Conservation (phyloP, 2,329 filamentous ascomycete species). For the Colletotrichum filicis region DNA sequence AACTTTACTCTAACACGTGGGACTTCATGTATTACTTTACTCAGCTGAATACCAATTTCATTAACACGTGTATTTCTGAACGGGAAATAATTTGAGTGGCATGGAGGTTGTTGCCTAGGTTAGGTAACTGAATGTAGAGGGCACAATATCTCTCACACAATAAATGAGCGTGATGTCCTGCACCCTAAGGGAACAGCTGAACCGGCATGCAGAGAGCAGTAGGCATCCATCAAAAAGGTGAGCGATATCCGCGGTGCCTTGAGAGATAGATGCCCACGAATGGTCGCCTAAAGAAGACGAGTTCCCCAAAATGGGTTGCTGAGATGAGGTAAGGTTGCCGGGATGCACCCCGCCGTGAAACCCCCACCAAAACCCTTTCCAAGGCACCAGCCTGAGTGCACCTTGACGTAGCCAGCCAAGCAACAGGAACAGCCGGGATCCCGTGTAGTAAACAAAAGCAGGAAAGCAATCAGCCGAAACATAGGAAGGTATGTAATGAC, state of each 20-base stretch:
- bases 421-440: slow-evolving; percentile 15
- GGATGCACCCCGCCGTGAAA: slow-evolving; percentile 26
- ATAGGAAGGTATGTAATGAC: background rate
- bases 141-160: background rate
- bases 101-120: too few relatives aligned
- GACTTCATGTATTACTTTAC: background rate
- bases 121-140: background rate
- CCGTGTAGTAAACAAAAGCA: slow-evolving; percentile 34
- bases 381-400: slow-evolving; percentile 23
- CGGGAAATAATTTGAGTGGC: too few relatives aligned
- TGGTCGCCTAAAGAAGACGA: background rate
- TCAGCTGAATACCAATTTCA: background rate
- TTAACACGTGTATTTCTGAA: background rate
- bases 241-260: background rate
- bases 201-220: background rate
- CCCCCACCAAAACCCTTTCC: slow-evolving; percentile 21
- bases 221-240: background rate
- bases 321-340: slow-evolving; percentile 24
- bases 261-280: background rate
- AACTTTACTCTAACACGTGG: background rate
- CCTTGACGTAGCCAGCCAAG: slow-evolving; percentile 32
- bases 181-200: too few relatives aligned
- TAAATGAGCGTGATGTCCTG: too few relatives aligned
- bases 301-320: slow-evolving; percentile 37
- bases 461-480: slow-evolving; percentile 11